A percentile compares a stretch with the other conserved stretches of the same genome.
These are phyloP conservation scores for Aechmea fasciata DNA, from an alignment of 176 grass and related monocot species.

Conservation along the genomic window DNA sequence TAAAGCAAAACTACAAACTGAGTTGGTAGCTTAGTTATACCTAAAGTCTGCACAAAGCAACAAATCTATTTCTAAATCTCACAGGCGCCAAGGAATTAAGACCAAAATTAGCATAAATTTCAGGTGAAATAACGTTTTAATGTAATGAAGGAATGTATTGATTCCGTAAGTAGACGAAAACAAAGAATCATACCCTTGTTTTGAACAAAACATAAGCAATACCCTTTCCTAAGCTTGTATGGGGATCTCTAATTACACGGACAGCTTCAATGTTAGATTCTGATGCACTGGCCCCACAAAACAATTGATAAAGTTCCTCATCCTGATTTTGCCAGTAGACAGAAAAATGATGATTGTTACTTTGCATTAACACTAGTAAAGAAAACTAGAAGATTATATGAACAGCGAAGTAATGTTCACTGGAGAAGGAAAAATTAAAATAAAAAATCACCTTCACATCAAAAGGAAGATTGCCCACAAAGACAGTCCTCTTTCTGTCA, in stretches of 20 bases:
- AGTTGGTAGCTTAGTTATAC: too few relatives aligned
- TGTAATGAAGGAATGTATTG: background rate
- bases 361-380: background rate
- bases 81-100: too few relatives aligned
- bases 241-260: constrained; percentile 77
- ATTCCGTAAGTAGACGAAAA: constrained; percentile 3
- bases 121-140: background rate
- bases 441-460: constrained; percentile 61
- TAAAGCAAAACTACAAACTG: too few relatives aligned
- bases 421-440: background rate
- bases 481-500: constrained; percentile 86
- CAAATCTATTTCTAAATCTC: too few relatives aligned
- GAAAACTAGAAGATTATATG: background rate
- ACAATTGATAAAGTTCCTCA: constrained; percentile 85
- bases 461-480: constrained; percentile 95
- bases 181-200: constrained; percentile 62
- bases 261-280: constrained; percentile 68
- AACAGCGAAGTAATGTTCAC: background rate
- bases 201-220: constrained; percentile 93
- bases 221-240: constrained; percentile 75
- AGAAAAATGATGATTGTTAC: constrained; percentile 16
- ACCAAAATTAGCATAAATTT: background rate
- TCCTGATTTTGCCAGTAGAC: constrained; percentile 44
- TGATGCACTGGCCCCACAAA: constrained; percentile 50
- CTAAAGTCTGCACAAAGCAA: too few relatives aligned